Conservation (phyloP, 768 basidiomycete species). For the Cystoderma amianthinum region DNA sequence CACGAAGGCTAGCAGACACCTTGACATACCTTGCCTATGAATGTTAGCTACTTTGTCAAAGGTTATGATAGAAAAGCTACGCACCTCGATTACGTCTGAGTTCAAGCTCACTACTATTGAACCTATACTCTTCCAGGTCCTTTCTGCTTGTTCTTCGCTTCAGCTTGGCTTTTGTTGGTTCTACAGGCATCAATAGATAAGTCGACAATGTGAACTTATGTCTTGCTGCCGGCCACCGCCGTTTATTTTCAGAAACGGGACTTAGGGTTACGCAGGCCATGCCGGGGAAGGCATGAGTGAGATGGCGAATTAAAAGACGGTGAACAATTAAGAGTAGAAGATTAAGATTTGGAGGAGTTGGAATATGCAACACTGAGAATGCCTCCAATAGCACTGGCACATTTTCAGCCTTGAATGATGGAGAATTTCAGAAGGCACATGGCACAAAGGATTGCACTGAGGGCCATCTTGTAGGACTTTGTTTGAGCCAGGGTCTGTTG, state of each 20-base stretch:
- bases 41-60: too few species aligned
- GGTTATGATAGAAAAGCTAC: slow-evolving; percentile 8
- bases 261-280: neutral
- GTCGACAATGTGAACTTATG: neutral
- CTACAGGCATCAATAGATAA: slow-evolving; percentile 55
- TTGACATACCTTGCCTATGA: slow-evolving; percentile 18
- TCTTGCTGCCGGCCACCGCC: neutral
- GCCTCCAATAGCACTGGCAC: slow-evolving; percentile 28
- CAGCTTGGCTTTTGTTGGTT: slow-evolving; percentile 41
- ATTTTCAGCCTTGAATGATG: slow-evolving; percentile 4
- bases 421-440: neutral
- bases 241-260: neutral
- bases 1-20: neutral
- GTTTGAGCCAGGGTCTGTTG: too few species aligned
- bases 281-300: too few species aligned
- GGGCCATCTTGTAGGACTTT: neutral
- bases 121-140: slow-evolving; percentile 42
- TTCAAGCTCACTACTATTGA: slow-evolving; percentile 58
- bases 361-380: slow-evolving; percentile 33
- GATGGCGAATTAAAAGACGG: slow-evolving; percentile 21
- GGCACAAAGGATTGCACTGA: neutral
- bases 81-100: slow-evolving; percentile 62
- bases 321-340: slow-evolving; percentile 16
- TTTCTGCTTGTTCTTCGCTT: slow-evolving; percentile 43
- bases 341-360: slow-evolving; percentile 8